Conservation (phyloP, 352 stramenopile genomes). For the Pythium folliculosum region DNA sequence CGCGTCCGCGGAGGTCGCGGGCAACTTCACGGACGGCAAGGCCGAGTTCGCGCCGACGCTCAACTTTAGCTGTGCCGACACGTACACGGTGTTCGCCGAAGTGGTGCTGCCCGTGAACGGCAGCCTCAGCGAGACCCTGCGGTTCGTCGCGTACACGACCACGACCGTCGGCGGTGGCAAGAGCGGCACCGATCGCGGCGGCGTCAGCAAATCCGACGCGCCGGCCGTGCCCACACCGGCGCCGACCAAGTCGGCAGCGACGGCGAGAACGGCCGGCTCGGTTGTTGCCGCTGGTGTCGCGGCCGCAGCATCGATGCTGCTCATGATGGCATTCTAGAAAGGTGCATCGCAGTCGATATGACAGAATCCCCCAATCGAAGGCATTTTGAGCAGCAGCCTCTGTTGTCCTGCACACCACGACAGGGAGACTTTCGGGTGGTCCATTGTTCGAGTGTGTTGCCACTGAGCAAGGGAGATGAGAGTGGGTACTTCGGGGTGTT, state of each 20-base stretch:
- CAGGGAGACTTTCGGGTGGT: no score
- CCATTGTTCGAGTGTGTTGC: no score
- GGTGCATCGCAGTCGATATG: background rate
- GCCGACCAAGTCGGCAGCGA: background rate
- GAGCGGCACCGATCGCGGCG: background rate
- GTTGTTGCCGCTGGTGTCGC: background rate
- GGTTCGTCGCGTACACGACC: conserved; percentile 6
- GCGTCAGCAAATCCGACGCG: background rate
- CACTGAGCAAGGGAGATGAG: no score
- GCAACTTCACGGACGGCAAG: conserved; percentile 6
- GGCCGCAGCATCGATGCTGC: background rate
- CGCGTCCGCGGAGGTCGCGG: background rate
- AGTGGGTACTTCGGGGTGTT: no score
- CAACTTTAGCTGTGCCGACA: conserved; percentile 10
- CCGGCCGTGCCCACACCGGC: background rate
- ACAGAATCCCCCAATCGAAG: background rate
- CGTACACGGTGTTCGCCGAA: conserved; percentile 5
- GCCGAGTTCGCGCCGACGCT: conserved; percentile 4
- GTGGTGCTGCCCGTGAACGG: background rate
- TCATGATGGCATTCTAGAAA: background rate
- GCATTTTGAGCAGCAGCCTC: no score
- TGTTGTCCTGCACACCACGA: no score
- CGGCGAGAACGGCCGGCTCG: background rate
- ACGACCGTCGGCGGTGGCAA: conserved; percentile 1
- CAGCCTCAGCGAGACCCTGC: background rate